Base-by-base conservation (phyloP, 371 early-diverging fungal genomes). In the Nematocida sp. region DNA sequence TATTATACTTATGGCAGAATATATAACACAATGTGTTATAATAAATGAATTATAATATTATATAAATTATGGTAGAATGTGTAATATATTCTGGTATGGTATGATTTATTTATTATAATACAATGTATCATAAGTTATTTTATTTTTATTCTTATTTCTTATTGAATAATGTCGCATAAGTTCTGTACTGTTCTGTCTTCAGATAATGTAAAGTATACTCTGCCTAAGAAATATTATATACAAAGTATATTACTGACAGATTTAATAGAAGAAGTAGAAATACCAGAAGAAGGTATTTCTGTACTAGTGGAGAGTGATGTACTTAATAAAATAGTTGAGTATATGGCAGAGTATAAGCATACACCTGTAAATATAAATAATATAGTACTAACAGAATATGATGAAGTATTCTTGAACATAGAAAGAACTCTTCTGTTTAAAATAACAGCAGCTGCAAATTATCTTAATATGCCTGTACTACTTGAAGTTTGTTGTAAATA, bases 401-500 rank as follows among this genome's bases (percentile, higher is more conserved):
- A 72, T 58, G 74, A 72, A 52, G 69, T 3, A 39, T 73, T 82
- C 54, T 57, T 86, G 23, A 67, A 75, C 4, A 72, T 84, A 47
- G 76, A 83, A 58, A 83, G 73, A 56, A 7, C 40, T 5, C n/a
- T 78, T 40, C 71, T 78, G 4, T 78, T 78, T 46, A 50, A 45
- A 27, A 23, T 78, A 7, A 67, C 71, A 15, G 20, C 76, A 50
- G 83, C 82, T 39, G 85, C 83, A 9, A 85, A 83, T 56, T 86
- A 86, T 72, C 70, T 86, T 6, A 66, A 85, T 27, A 85, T 84
- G 66, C 82, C 83, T 9, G 71, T 71, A 39, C 81, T 85, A 52
- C 64, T 86, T 25, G 87, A 86, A 72, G 23, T 86, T 4, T 84
- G 83, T 46, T 86, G 87, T 71, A 85, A 85, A 60, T 47, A 78